Conservation (phyloP, 2,329 filamentous ascomycete species). For the Hymenoscyphus occultus region DNA sequence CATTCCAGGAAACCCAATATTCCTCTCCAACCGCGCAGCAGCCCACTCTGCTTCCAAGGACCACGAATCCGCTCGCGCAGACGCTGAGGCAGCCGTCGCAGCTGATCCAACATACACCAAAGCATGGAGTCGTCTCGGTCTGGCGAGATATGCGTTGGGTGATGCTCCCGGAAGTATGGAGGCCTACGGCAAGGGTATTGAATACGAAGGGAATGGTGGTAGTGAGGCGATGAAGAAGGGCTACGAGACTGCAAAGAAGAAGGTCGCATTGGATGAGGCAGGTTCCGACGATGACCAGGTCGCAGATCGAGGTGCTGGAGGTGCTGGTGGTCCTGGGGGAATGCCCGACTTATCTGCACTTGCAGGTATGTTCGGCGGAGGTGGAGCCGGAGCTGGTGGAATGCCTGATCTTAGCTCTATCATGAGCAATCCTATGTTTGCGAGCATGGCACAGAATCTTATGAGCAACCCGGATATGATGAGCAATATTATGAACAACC, state of each 20-base stretch:
- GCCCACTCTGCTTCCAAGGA: constrained; percentile 83
- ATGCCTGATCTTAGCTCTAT: constrained; percentile 86
- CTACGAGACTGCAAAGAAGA: constrained; percentile 85
- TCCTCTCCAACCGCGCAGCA: constrained; percentile 94
- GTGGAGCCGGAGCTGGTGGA: constrained; percentile 62
- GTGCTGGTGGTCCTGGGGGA: constrained; percentile 51
- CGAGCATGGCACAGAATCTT: constrained; percentile 92
- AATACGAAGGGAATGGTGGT: constrained; percentile 88
- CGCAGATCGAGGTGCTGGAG: constrained; percentile 46
- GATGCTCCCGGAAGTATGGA: constrained; percentile 92
- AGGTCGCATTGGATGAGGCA: constrained; percentile 74
- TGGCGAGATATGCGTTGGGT: constrained; percentile 87
- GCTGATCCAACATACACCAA: constrained; percentile 94
- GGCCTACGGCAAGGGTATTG: constrained; percentile 88
- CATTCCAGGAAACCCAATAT: constrained; percentile 85
- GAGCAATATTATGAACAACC: constrained; percentile 92
- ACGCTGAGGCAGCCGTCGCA: constrained; percentile 86
- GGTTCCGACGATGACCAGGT: constrained; percentile 46
- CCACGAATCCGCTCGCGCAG: constrained; percentile 78
- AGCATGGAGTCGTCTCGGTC: constrained; percentile 89
- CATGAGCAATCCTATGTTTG: constrained; percentile 98
- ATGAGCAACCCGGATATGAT: constrained; percentile 97
- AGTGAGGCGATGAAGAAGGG: constrained; percentile 98
- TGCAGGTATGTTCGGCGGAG: constrained; percentile 70
- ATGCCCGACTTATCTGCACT: constrained; percentile 70